Evolutionary conservation across 371 early-diverging fungal genomes (phyloP).

Genomic region (Mucor piriformis): DNA sequence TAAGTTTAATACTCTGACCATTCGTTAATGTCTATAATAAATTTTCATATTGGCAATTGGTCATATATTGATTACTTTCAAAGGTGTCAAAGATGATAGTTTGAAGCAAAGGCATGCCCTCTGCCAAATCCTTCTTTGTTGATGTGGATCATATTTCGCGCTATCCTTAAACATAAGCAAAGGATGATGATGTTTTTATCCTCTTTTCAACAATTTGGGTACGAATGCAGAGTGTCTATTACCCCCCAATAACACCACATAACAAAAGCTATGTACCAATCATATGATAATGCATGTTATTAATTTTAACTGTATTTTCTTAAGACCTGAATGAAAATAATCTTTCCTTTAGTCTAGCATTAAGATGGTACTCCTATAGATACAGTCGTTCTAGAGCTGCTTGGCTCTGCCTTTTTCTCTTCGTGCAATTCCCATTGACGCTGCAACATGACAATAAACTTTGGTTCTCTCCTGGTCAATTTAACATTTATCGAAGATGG

Average conservation of each 20-base stretch:
- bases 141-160: too few species aligned
- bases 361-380: too few species aligned
- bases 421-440: constrained; percentile 9
- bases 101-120: neutral
- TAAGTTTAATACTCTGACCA: constrained; percentile 8
- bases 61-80: neutral
- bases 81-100: neutral
- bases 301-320: too few species aligned
- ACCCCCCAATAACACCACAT: neutral
- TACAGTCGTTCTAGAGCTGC: neutral
- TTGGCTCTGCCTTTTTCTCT: constrained; percentile 12
- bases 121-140: too few species aligned
- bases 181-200: neutral
- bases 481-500: constrained; percentile 10
- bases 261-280: constrained; percentile 1
- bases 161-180: too few species aligned
- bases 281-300: too few species aligned
- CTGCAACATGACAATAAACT: constrained; percentile 5
- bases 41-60: constrained; percentile 10
- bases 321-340: too few species aligned
- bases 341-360: too few species aligned
- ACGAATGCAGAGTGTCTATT: constrained; percentile 11
- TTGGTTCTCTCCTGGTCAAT: constrained; percentile 8
- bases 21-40: constrained; percentile 2
- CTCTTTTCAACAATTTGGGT: constrained; percentile 8